Evolutionary conservation across 1,139 yeast species (phyloP).

Genomic region (Yamadazyma blattariae): DNA sequence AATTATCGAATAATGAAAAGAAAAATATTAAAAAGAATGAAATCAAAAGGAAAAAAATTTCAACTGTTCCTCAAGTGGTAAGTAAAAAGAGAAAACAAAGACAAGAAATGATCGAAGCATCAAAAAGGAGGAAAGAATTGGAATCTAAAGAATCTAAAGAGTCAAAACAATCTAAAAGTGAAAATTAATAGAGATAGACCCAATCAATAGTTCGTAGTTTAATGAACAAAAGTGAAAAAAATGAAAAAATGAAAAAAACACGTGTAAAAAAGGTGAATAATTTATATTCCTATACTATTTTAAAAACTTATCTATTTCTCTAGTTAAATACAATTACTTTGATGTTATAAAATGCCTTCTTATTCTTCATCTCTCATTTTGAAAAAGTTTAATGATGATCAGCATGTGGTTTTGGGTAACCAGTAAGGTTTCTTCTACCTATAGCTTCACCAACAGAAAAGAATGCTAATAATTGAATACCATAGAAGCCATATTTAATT

Average conservation of each 20-base stretch:
- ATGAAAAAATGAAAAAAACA: no score
- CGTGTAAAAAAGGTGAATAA: neutral
- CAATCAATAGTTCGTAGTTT: no score
- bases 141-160: neutral
- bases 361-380: no score
- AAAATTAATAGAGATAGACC: neutral
- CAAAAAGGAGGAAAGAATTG: slow-evolving; percentile 55
- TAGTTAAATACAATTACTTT: neutral
- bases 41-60: slow-evolving; percentile 67
- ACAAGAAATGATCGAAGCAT: slow-evolving; percentile 74
- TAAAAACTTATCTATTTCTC: slow-evolving; percentile 1
- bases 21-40: slow-evolving; percentile 59
- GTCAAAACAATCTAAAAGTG: neutral
- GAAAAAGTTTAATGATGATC: slow-evolving; percentile 20
- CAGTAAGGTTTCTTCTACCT: slow-evolving; percentile 92
- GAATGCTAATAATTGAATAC: slow-evolving; percentile 83
- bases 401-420: slow-evolving; percentile 60
- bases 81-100: slow-evolving; percentile 62
- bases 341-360: no score
- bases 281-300: slow-evolving; percentile 1
- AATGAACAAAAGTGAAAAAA: no score
- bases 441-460: slow-evolving; percentile 94
- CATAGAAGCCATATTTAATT: slow-evolving; percentile 70
- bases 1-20: slow-evolving; percentile 66
- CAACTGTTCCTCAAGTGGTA: slow-evolving; percentile 79